Evolutionary conservation across 2,329 filamentous ascomycete genomes (phyloP).

Genomic region (Decorospora gaudefroyi): DNA sequence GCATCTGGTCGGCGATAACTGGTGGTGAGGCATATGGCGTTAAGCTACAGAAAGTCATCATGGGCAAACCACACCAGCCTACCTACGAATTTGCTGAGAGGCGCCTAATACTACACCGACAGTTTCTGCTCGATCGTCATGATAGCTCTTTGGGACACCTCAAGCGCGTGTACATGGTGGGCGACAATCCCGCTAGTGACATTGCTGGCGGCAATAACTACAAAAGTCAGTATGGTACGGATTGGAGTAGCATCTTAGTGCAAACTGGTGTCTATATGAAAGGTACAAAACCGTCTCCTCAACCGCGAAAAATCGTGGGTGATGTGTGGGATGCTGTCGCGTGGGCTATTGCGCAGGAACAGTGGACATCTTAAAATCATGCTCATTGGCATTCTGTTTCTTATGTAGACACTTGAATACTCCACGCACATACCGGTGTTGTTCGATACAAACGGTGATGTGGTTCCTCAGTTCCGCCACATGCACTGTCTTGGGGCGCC

Average conservation of each 20-base stretch:
- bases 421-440: not conserved
- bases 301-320: conserved; percentile 68
- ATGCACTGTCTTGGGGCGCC: not conserved
- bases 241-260: conserved; percentile 78
- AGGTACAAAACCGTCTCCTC: conserved; percentile 60
- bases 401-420: not conserved
- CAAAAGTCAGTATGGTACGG: conserved; percentile 65
- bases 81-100: conserved; percentile 87
- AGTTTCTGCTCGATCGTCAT: conserved; percentile 50
- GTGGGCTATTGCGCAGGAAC: conserved; percentile 67
- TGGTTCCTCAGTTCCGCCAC: not conserved
- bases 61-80: conserved; percentile 78
- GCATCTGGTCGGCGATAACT: conserved; percentile 76
- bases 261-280: conserved; percentile 75
- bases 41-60: conserved; percentile 65
- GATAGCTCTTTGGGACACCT: conserved; percentile 54
- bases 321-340: conserved; percentile 77
- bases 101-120: conserved; percentile 66
- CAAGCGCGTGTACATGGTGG: conserved; percentile 87
- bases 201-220: conserved; percentile 85
- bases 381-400: not conserved
- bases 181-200: conserved; percentile 75
- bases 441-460: not conserved
- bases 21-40: conserved; percentile 58
- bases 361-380: conserved; percentile 43